Base-by-base conservation (phyloP, 2,329 filamentous ascomycete genomes). In the Thielaviopsis euricoi region DNA sequence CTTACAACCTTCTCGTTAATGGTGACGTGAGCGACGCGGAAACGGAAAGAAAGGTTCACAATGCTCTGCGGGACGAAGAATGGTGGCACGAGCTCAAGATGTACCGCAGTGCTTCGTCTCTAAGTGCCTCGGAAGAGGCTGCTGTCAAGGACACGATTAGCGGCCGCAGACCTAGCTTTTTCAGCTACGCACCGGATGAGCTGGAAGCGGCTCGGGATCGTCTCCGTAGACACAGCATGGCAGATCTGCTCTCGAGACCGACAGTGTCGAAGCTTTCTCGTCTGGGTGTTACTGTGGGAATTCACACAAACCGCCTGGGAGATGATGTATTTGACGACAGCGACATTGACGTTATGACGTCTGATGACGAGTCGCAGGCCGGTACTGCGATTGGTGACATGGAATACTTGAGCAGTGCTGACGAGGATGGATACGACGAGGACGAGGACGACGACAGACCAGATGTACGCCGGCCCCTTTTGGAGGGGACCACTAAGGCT, bases 21-120 rank as follows among this genome's bases (percentile, higher is more conserved):
- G 89, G 87, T 1, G 74, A 77, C 22, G 75, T 76, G 53, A 72
- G 76, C 4, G 77, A 83, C 54, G 22, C 22, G 21, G 40, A 23
- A 17, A 75, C 76, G 3, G 75, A 81, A 50, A 73, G 76, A 17
- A 71, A 80, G 10, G 81, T 93, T 15, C 77, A 88, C 60, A 76
- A 81, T 22, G 76, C 82, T 4, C 70, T 95, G 15, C 78, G 78
- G 62, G 79, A 82, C 10, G 85, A 93, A 64, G 80, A 84, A 33
- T 95, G 89, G 89, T 95, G 89, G 89, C 77, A 83, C 53, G 84
- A 90, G 49, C 72, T 93, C 3, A 81, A 85, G 63, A 74, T 71
- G 50, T 68, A 78, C 12, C 72, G 79, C 26, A 74, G 74, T 65
- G 68, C 3, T 65, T 67, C 37, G 68, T 72, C 66, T 70, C 70